Percentiles rank a stretch among this genome's conserved stretches.
Conservation (phyloP, 2,329 filamentous ascomycete species). For the Nannizziopsis arthrosporioides region DNA sequence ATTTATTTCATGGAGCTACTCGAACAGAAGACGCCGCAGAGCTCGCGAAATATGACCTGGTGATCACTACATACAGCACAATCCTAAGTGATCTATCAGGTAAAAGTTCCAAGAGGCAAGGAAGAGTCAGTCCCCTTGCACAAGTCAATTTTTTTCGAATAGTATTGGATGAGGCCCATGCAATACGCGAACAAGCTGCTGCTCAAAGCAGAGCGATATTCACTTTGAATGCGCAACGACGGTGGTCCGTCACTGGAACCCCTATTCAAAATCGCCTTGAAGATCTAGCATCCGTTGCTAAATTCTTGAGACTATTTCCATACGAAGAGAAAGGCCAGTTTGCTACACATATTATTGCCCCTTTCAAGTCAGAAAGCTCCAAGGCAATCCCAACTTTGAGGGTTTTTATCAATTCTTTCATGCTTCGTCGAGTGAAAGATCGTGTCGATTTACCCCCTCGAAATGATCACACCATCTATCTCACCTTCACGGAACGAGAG, state of each 20-base stretch:
- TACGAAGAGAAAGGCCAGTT: slow-evolving; percentile 73
- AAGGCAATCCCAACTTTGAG: slow-evolving; percentile 60
- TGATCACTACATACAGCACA: slow-evolving; percentile 88
- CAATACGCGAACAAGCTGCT: slow-evolving; percentile 75
- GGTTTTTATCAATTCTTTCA: slow-evolving; percentile 86
- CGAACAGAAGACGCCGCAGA: slow-evolving; percentile 57
- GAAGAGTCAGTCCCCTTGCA: slow-evolving; percentile 50
- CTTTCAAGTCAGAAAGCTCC: slow-evolving; percentile 77
- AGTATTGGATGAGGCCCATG: slow-evolving; percentile 87
- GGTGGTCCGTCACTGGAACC: slow-evolving; percentile 96
- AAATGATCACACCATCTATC: slow-evolving; percentile 57
- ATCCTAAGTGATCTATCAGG: slow-evolving; percentile 65
- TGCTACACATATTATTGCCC: slow-evolving; percentile 64
- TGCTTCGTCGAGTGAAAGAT: slow-evolving; percentile 80
- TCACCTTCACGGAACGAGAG: slow-evolving; percentile 68
- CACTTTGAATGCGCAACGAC: slow-evolving; percentile 62
- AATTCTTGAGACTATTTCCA: slow-evolving; percentile 71
- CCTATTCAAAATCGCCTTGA: slow-evolving; percentile 90
- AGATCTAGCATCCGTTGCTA: slow-evolving; percentile 75
- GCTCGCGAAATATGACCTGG: slow-evolving; percentile 64
- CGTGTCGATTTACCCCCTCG: slow-evolving; percentile 71
- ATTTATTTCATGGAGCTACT: slow-evolving; percentile 76
- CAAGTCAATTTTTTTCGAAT: slow-evolving; percentile 87
- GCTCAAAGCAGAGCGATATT: slow-evolving; percentile 77
- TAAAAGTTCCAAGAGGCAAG: slow-evolving; percentile 46